Base-by-base conservation (phyloP, 331 rosid species). In the Rhamnella rubrinervis region DNA sequence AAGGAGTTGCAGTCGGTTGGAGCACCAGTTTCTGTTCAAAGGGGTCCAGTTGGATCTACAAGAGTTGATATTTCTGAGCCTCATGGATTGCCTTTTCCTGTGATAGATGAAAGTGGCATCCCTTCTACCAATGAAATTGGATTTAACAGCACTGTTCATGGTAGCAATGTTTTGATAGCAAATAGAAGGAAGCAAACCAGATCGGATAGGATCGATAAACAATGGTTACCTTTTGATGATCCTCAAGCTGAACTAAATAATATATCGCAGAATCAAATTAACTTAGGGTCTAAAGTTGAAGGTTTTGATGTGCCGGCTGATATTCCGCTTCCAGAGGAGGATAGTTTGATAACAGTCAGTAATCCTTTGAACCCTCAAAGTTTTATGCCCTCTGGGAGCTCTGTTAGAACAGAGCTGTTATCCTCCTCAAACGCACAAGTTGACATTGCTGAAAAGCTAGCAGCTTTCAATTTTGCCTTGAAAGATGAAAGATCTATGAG, bases 1-100 rank as follows among this genome's bases (percentile, higher is more conserved):
- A 77, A 86, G 87, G 99, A 91, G 79, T 79, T 95, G 75, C 99
- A 95, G 23, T 83, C 99, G 59, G 93, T 91, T 76, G 97, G 97
- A 75, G 97, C 96, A 7, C 99, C 99, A 40, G 96, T 95, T 74
- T 95, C 99, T 63, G 83, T 80, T 69, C 96, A 89, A 80, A 77
- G 92, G 81, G 89, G 83, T 67, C 72, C 83, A 49, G 78, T 66
- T 35, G 96, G 82, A 71, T 77, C 93, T 63, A 79, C 73, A 47
- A 80, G 78, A 70, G 77, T 66, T 73, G 88, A 88, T 82, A 67
- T 66, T 70, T 80, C 86, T 15, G 91, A 91, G 67, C 65, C 96
- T 39, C 84, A 41, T 51, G 65, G 72, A 64, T 80, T 81, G 63
- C 89, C 86, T 74, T 78, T 83, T 66, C 79, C 82, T 23, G 76